These are phyloP conservation scores for Paecilomyces niveus DNA, from an alignment of 2,329 filamentous ascomycete genomes.

Conservation along the genomic window DNA sequence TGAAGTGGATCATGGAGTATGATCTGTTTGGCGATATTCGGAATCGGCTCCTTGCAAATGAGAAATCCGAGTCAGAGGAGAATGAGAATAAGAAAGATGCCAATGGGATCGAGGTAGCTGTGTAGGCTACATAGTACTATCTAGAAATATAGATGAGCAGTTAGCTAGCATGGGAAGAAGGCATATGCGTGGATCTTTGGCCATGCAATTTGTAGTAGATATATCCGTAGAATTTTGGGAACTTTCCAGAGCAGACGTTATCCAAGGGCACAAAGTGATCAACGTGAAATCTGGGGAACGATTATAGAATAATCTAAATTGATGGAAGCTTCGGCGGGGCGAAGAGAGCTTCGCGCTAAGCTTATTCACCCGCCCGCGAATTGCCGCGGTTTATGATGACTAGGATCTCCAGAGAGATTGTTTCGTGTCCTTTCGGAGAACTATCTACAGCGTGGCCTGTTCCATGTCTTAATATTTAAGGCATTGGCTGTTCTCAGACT, in stretches of 20 bases:
- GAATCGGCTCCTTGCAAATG: neutral
- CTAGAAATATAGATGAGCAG: no score
- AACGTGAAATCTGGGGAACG: neutral
- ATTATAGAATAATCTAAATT: neutral
- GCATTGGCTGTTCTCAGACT: neutral
- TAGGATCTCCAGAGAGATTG: neutral
- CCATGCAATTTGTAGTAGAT: no score
- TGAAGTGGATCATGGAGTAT: conserved; percentile 20
- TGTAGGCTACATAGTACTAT: no score
- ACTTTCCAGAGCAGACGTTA: neutral
- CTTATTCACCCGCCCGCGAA: neutral
- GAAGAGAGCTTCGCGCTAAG: neutral
- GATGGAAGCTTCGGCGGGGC: neutral
- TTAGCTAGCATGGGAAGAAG: no score
- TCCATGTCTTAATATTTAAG: neutral
- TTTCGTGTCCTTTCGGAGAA: neutral
- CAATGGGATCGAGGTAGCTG: no score
- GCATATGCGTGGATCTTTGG: no score
- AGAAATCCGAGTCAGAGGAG: neutral
- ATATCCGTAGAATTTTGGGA: no score
- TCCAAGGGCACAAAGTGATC: neutral
- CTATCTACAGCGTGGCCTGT: neutral
- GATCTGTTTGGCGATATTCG: conserved; percentile 14
- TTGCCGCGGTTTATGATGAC: neutral
- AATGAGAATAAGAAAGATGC: no score